Conservation (phyloP, 192 early-diverging fungal genomes). For the Podila minutissima region DNA sequence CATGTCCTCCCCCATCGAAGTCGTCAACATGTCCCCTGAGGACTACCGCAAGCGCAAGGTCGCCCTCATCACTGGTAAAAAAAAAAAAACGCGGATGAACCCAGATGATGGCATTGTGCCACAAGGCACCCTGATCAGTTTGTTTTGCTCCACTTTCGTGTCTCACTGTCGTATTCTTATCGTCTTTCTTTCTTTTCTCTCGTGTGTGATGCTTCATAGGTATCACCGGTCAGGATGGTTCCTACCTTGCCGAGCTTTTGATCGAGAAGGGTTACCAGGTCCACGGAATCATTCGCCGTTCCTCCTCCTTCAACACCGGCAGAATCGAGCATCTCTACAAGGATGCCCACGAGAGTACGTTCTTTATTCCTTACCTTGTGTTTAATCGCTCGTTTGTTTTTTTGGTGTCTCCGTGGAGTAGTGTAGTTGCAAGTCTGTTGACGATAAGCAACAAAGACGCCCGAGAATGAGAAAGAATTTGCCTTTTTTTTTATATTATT, state of each 20-base stretch:
- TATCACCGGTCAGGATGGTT: conserved; percentile 80
- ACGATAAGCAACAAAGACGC: not conserved
- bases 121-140: not conserved
- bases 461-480: no score
- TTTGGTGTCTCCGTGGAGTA: not conserved
- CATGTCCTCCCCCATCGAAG: conserved; percentile 15
- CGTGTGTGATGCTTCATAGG: conserved; percentile 40
- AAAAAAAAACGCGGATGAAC: not conserved
- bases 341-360: conserved; percentile 66
- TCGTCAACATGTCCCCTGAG: conserved; percentile 47
- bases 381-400: not conserved
- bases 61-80: conserved; percentile 62
- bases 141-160: not conserved
- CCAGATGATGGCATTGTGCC: not conserved
- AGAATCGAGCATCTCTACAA: conserved; percentile 77
- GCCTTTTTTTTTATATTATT: no score
- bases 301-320: conserved; percentile 82
- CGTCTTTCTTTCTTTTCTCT: not conserved
- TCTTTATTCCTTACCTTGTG: not conserved
- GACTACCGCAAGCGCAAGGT: conserved; percentile 63
- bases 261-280: conserved; percentile 74
- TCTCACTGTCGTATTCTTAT: not conserved
- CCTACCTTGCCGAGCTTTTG: conserved; percentile 73
- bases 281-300: conserved; percentile 78
- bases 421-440: not conserved